Evolutionary conservation across 129 eudicot genomes (phyloP).

Genomic region (Ambrosia trifida): DNA sequence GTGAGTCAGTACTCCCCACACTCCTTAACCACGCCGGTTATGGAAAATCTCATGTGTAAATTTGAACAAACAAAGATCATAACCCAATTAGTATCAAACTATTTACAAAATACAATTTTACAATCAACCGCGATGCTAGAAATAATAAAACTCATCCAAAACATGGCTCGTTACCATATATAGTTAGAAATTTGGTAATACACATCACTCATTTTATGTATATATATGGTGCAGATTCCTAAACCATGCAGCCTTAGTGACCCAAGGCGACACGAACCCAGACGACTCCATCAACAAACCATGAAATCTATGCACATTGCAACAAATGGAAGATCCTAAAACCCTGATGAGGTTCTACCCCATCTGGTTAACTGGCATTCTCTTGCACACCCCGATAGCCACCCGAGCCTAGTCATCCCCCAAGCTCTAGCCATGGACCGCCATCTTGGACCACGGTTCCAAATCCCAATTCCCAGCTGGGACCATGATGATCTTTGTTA

Average conservation of each 20-base stretch:
- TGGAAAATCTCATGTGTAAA: no score
- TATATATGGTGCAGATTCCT: no score
- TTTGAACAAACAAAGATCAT: no score
- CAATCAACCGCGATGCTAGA: no score
- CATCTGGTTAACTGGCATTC: slow-evolving; percentile 51
- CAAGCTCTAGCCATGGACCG: slow-evolving; percentile 68
- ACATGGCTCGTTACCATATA: no score
- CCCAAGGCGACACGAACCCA: slow-evolving; percentile 16
- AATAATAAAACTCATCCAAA: no score
- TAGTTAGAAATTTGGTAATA: no score
- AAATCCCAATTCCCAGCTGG: slow-evolving; percentile 62
- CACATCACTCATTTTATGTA: no score
- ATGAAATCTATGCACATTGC: slow-evolving; percentile 49
- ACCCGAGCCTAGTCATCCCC: slow-evolving; percentile 51
- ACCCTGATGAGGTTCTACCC: slow-evolving; percentile 45
- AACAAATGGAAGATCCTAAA: slow-evolving; percentile 56
- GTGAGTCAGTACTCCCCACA: no score
- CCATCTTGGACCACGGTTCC: slow-evolving; percentile 38
- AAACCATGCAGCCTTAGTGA: slow-evolving; percentile 43
- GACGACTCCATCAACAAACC: slow-evolving; percentile 31
- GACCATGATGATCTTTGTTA: slow-evolving; percentile 42
- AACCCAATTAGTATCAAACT: no score
- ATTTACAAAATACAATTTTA: no score
- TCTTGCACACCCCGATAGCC: slow-evolving; percentile 52
- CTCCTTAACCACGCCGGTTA: no score